Percentiles rank a stretch among this genome's conserved stretches.
phyloP scores from a whole-genome alignment of 2,329 filamentous ascomycete genomes.

The Cryphonectria nitschkei region DNA sequence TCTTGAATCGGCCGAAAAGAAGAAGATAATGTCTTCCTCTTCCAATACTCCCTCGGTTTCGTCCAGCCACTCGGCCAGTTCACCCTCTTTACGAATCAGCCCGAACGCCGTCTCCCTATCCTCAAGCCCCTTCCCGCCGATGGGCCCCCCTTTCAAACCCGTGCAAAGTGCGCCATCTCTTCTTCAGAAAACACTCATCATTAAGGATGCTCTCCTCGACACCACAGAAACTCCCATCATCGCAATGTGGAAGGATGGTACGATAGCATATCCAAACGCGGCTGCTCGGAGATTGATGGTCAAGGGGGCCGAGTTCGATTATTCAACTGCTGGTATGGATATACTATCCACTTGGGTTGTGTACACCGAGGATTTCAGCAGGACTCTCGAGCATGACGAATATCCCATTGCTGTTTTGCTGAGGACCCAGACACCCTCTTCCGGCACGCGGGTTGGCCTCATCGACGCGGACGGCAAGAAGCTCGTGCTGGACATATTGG shows the following conservation, averaged over 20 bases:
- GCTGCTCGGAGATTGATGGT: constrained; percentile 60
- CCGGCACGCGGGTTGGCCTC: constrained; percentile 65
- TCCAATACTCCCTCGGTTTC: constrained; percentile 50
- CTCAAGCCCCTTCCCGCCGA: constrained; percentile 65
- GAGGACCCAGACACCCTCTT: constrained; percentile 62
- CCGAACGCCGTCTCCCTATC: constrained; percentile 59
- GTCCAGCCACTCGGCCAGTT: constrained; percentile 51
- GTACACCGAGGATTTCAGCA: constrained; percentile 69
- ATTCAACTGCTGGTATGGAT: constrained; percentile 53
- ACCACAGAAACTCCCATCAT: constrained; percentile 75
- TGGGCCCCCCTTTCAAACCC: constrained; percentile 64
- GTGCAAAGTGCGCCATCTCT: constrained; percentile 64
- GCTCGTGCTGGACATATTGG: constrained; percentile 66
- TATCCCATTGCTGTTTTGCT: constrained; percentile 70
- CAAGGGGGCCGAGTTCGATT: constrained; percentile 45
- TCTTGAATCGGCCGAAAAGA: constrained; percentile 52
- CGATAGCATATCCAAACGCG: constrained; percentile 73
- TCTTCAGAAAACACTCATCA: constrained; percentile 71
- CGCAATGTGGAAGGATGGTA: constrained; percentile 81
- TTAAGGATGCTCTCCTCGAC: constrained; percentile 79
- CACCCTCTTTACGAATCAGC: constrained; percentile 49
- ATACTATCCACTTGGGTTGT: constrained; percentile 63
- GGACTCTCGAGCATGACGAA: constrained; percentile 59
- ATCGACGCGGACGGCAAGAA: constrained; percentile 55
- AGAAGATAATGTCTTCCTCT: constrained; percentile 46